Base-by-base conservation (phyloP, 768 basidiomycete species). In the Naganishia randhawae region DNA sequence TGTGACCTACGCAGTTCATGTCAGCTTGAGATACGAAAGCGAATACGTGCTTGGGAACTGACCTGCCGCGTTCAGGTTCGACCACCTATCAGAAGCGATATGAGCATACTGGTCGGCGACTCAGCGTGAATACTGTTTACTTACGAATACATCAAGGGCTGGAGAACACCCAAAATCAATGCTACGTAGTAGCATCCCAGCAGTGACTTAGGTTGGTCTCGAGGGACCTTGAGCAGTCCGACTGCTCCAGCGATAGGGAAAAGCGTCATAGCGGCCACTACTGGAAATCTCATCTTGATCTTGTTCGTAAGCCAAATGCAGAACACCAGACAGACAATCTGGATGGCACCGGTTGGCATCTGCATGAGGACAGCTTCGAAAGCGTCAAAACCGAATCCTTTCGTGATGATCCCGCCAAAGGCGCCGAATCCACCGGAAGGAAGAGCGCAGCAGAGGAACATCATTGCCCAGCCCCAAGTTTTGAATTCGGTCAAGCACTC, bases 221-320 rank as follows among this genome's bases (percentile, higher is more conserved):
- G 68, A 53, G 70, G 66, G 48, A 76, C 77, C 42, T 74, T 70
- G 22, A 71, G 73, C 11, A 78, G 67, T 64, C 67, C 73, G 35
- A 71, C 39, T 14, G 77, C 77, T 48, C 77, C 77, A 35, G 73
- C 77, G 61, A 78, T 78, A 42, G 77, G 75, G 71, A 75, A 75
- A 42, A 75, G 67, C 33, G 62, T 61, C 42, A 73, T 35, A 9
- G 53, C 69, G 41, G 67, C 71, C 35, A 25, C 45, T 8, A 76
- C 63, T 39, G 71, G 74, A 66, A 76, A 76, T 29, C 66, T 13
- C 41, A 61, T 45, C 55, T 67, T 67, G 66, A 50, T 57, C 45
- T 61, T 67, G 62, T 69, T 69, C 50, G 63, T 69, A n/a, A 69
- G 25, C 61, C 61, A 69, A 29, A 64, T 69, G 51, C 50, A n/a